These are phyloP conservation scores for Boletus reticulatus DNA, from an alignment of 768 basidiomycete species.

Conservation along the genomic window DNA sequence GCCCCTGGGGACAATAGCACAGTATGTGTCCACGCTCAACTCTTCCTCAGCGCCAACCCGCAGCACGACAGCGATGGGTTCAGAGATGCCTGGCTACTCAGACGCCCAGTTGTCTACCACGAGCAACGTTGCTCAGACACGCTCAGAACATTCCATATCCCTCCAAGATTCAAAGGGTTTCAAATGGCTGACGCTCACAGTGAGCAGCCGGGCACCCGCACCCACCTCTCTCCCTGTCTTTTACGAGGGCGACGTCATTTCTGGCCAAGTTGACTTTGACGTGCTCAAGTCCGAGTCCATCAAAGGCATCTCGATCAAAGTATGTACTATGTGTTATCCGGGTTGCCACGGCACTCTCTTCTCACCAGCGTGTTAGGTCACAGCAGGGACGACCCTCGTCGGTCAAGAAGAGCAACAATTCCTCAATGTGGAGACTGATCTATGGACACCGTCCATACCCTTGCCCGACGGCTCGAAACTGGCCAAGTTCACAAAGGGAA, in stretches of 20 bases:
- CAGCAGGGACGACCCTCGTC: constrained; percentile 48
- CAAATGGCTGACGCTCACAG: constrained; percentile 47
- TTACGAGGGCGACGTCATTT: constrained; percentile 46
- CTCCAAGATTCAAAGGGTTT: constrained; percentile 41
- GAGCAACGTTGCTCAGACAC: background rate
- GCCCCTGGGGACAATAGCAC: constrained; percentile 20
- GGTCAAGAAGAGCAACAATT: constrained; percentile 55
- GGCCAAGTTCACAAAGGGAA: constrained; percentile 42
- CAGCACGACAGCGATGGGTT: background rate
- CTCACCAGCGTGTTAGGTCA: constrained; percentile 27
- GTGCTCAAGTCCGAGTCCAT: constrained; percentile 47
- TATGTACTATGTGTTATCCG: constrained; percentile 26
- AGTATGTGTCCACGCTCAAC: too few species aligned
- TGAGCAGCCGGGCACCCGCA: constrained; percentile 42
- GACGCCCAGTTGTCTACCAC: background rate
- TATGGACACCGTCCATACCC: constrained; percentile 39
- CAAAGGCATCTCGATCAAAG: constrained; percentile 48
- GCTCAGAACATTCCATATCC: constrained; percentile 37
- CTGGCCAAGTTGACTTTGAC: constrained; percentile 51
- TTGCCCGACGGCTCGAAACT: constrained; percentile 25
- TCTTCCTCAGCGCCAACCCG: too few species aligned
- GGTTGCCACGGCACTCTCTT: background rate
- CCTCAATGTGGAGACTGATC: constrained; percentile 38
- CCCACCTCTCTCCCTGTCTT: constrained; percentile 44
- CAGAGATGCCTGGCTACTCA: constrained; percentile 20